A percentile compares a stretch with the other conserved stretches of the same genome.
Conservation (phyloP, 208 protist species). For the Angomonas deanei region DNA sequence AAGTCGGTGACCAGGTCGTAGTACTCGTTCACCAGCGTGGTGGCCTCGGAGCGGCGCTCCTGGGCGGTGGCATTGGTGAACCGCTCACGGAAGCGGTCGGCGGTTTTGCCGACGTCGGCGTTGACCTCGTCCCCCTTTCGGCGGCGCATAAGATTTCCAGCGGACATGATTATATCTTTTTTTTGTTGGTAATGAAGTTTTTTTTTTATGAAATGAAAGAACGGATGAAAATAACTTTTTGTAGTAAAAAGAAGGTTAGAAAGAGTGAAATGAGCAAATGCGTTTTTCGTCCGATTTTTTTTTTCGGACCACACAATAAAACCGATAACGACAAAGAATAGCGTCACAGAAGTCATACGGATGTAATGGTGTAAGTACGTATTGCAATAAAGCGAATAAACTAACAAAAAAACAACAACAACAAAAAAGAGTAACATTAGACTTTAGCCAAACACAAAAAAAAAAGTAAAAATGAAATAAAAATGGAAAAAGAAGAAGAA, state of each 20-base stretch:
- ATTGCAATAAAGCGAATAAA: too few species aligned
- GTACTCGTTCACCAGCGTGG: conserved; percentile 92
- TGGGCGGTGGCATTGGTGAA: conserved; percentile 64
- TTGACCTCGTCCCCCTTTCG: conserved; percentile 44
- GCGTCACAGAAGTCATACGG: too few species aligned
- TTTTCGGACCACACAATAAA: too few species aligned
- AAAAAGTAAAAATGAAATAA: neutral
- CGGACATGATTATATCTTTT: conserved; percentile 34
- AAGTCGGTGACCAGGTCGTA: conserved; percentile 97
- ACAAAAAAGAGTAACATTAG: neutral
- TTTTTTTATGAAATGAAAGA: neutral
- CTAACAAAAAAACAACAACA: neutral
- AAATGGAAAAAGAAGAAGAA: conserved; percentile 34
- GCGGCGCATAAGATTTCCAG: conserved; percentile 62
- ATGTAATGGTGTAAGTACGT: too few species aligned
- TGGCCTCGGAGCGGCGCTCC: conserved; percentile 67
- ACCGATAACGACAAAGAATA: too few species aligned
- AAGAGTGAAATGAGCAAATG: neutral
- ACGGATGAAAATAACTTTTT: neutral
- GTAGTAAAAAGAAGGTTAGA: too few species aligned
- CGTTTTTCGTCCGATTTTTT: neutral
- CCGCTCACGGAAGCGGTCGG: conserved; percentile 75
- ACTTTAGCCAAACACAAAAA: neutral
- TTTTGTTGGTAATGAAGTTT: conserved; percentile 9
- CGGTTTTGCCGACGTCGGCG: conserved; percentile 50